These are phyloP conservation scores for Apiospora aurea DNA, from an alignment of 2,329 filamentous ascomycete species.

Conservation along the genomic window DNA sequence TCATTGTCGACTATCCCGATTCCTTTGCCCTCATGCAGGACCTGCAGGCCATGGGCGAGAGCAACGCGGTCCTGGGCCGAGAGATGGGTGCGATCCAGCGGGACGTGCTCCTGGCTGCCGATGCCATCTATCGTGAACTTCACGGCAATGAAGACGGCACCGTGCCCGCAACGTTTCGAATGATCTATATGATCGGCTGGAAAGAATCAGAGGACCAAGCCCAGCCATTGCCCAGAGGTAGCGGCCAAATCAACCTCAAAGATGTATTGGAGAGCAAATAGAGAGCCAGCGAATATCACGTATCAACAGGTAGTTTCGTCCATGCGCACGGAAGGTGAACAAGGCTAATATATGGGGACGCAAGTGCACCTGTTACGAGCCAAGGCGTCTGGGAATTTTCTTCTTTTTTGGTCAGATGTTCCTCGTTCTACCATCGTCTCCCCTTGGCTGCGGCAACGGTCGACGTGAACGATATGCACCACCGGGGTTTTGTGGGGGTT, in stretches of 20 bases:
- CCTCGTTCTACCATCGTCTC: neutral
- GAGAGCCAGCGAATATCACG: neutral
- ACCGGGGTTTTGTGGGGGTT: conserved; percentile 1
- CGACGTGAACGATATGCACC: neutral
- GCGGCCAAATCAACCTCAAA: conserved; percentile 86
- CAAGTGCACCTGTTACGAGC: neutral
- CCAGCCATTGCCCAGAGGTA: conserved; percentile 82
- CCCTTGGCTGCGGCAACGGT: neutral
- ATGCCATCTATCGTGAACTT: conserved; percentile 86
- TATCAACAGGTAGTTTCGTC: neutral
- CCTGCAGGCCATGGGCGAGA: conserved; percentile 95
- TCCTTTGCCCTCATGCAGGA: conserved; percentile 92
- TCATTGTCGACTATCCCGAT: conserved; percentile 92
- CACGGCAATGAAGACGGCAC: conserved; percentile 82
- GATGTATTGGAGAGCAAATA: conserved; percentile 62
- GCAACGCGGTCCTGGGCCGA: conserved; percentile 85
- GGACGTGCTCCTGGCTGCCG: conserved; percentile 86
- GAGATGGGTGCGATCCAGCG: conserved; percentile 79
- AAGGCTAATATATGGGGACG: neutral
- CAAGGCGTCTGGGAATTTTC: neutral
- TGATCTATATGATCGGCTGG: conserved; percentile 99
- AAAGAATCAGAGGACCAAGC: conserved; percentile 82
- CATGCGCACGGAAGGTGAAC: neutral
- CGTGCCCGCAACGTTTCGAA: conserved; percentile 88
- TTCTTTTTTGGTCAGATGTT: neutral